These are phyloP conservation scores for Amanita rimosa DNA, from an alignment of 768 basidiomycete genomes.

Conservation along the genomic window DNA sequence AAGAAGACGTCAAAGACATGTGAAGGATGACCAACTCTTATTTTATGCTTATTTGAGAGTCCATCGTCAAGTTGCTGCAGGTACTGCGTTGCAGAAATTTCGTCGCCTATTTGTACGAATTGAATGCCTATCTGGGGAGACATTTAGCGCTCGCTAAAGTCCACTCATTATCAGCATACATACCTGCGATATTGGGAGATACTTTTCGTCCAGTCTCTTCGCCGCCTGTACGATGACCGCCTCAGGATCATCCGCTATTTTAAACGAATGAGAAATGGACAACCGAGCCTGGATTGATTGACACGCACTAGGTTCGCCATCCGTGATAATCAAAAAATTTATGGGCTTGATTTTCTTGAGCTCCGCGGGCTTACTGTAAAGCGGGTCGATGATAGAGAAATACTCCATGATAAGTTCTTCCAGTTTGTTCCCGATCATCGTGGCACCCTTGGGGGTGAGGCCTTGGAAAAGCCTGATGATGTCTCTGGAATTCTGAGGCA, in stretches of 20 bases:
- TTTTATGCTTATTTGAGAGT: slow-evolving; percentile 25
- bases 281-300: neutral
- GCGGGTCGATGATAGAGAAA: neutral
- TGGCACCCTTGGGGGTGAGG: slow-evolving; percentile 31
- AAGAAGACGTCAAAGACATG: neutral
- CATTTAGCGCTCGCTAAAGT: neutral
- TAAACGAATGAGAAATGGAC: neutral
- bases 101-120: slow-evolving; percentile 61
- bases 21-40: slow-evolving; percentile 24
- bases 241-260: slow-evolving; percentile 39
- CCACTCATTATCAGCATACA: neutral
- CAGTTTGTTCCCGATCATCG: slow-evolving; percentile 29
- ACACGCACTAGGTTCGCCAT: slow-evolving; percentile 46
- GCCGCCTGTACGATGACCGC: slow-evolving; percentile 35
- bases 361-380: slow-evolving; percentile 1
- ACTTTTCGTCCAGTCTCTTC: slow-evolving; percentile 35
- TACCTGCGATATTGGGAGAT: slow-evolving; percentile 45
- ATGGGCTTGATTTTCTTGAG: slow-evolving; percentile 36
- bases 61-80: slow-evolving; percentile 48
- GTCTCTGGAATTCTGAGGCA: slow-evolving; percentile 20
- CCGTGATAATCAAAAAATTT: slow-evolving; percentile 52
- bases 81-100: slow-evolving; percentile 25
- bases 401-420: slow-evolving; percentile 17
- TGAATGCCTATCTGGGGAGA: slow-evolving; percentile 48
- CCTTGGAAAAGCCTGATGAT: slow-evolving; percentile 32